Percentiles rank a stretch among this genome's conserved stretches.
phyloP scores from a whole-genome alignment of 495 filamentous ascomycete species.

The Aspergillus bertholletiae region DNA sequence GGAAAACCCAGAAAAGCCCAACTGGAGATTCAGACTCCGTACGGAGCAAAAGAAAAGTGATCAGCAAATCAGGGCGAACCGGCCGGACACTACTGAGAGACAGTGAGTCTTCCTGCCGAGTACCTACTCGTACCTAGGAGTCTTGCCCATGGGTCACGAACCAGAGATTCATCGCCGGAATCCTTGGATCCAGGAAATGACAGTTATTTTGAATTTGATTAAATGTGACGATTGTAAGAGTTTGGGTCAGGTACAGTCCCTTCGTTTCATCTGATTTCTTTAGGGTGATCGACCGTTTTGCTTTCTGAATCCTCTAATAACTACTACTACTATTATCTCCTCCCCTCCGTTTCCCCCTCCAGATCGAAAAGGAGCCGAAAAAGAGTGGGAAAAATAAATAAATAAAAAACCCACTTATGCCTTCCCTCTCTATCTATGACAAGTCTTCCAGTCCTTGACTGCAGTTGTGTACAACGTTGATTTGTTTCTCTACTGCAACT shows the following conservation, averaged over 20 bases:
- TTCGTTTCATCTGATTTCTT: not conserved
- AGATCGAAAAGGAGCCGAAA: too few species aligned
- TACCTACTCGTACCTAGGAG: constrained; percentile 6
- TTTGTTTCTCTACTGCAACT: constrained; percentile 30
- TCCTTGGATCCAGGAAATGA: not conserved
- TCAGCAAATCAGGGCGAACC: constrained; percentile 29
- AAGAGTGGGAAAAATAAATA: too few species aligned
- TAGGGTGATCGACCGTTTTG: too few species aligned
- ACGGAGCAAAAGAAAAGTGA: constrained; percentile 22
- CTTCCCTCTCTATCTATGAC: not conserved
- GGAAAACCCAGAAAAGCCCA: constrained; percentile 15
- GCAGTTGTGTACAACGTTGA: constrained; percentile 38
- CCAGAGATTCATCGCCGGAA: constrained; percentile 2
- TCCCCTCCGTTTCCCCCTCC: not conserved
- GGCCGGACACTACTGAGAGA: constrained; percentile 5
- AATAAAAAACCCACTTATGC: too few species aligned
- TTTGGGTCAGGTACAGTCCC: not conserved
- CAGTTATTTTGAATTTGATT: not conserved
- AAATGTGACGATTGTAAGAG: not conserved
- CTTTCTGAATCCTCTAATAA: not conserved
- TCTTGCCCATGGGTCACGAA: constrained; percentile 1
- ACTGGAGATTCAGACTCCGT: not conserved
- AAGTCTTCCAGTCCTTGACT: constrained; percentile 3
- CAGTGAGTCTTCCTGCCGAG: too few species aligned
- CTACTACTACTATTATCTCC: too few species aligned